Conservation (phyloP, 1,284 basidiomycete genomes). For the Thelephora terrestris region DNA sequence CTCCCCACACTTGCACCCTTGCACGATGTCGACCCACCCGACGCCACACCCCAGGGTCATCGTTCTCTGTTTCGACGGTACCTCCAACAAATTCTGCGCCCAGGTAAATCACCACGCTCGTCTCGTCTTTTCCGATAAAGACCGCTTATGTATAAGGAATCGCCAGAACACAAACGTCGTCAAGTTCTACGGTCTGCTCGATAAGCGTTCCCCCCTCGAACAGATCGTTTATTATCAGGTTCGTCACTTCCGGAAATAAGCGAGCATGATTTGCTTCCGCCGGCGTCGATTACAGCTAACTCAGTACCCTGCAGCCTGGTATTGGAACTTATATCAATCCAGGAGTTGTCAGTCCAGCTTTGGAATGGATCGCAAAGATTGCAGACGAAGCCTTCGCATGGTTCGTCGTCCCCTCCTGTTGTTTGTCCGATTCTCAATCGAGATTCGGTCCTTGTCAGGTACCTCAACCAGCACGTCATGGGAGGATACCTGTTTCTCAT, state of each 20-base stretch:
- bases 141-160: neutral
- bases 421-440: neutral
- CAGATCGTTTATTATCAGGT: constrained; percentile 36
- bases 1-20: too few species aligned
- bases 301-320: constrained; percentile 18
- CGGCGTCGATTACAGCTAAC: constrained; percentile 1
- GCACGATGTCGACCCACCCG: too few species aligned
- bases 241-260: constrained; percentile 1
- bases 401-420: constrained; percentile 16
- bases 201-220: constrained; percentile 22
- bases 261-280: neutral
- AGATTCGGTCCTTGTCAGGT: constrained; percentile 15
- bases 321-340: constrained; percentile 43
- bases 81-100: constrained; percentile 30
- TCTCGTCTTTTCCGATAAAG: neutral
- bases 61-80: constrained; percentile 45
- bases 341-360: constrained; percentile 22
- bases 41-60: constrained; percentile 24
- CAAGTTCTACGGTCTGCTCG: constrained; percentile 28
- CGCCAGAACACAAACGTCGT: constrained; percentile 31
- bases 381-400: constrained; percentile 40
- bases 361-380: constrained; percentile 31
- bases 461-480: constrained; percentile 42
- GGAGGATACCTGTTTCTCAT: constrained; percentile 56
- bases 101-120: neutral